Conservation (phyloP, 495 filamentous ascomycete species). For the Neurospora sp. region DNA sequence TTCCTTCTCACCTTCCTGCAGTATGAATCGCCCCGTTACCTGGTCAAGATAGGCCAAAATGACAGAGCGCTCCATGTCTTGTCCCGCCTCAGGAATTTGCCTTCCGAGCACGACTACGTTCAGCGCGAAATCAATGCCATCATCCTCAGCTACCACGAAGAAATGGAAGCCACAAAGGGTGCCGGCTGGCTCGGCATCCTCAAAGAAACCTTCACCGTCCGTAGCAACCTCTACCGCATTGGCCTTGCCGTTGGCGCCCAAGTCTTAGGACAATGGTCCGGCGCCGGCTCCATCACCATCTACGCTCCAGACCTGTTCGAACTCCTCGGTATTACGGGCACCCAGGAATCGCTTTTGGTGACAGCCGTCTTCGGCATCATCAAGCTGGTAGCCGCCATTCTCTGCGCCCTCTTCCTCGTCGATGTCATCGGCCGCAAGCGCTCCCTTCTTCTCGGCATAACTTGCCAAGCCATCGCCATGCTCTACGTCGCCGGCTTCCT, state of each 20-base stretch:
- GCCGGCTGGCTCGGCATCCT: slow-evolving; percentile 43
- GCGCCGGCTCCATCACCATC: slow-evolving; percentile 55
- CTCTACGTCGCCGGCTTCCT: slow-evolving; percentile 61
- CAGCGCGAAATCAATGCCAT: slow-evolving; percentile 40
- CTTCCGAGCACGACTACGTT: slow-evolving; percentile 40
- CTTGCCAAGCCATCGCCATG: slow-evolving; percentile 53
- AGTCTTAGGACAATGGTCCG: slow-evolving; percentile 59
- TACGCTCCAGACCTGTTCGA: slow-evolving; percentile 59
- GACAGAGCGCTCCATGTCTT: slow-evolving; percentile 37
- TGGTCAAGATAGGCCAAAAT: slow-evolving; percentile 41
- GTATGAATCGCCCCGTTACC: slow-evolving; percentile 50
- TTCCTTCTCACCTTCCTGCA: slow-evolving; percentile 54
- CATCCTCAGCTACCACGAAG: slow-evolving; percentile 36
- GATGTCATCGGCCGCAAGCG: slow-evolving; percentile 66
- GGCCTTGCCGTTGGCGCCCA: slow-evolving; percentile 50
- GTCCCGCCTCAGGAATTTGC: slow-evolving; percentile 39
- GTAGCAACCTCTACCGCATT: slow-evolving; percentile 53
- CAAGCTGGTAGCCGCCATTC: slow-evolving; percentile 52
- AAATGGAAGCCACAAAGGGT: slow-evolving; percentile 49
- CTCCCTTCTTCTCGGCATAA: slow-evolving; percentile 53
- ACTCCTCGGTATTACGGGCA: slow-evolving; percentile 51
- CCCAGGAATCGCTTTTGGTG: slow-evolving; percentile 51
- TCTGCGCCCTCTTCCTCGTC: slow-evolving; percentile 62
- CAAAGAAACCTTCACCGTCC: slow-evolving; percentile 50
- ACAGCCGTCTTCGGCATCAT: slow-evolving; percentile 63